Evolutionary conservation across 2,329 filamentous ascomycete species (phyloP).

Genomic region (Diplodia scrobiculata): DNA sequence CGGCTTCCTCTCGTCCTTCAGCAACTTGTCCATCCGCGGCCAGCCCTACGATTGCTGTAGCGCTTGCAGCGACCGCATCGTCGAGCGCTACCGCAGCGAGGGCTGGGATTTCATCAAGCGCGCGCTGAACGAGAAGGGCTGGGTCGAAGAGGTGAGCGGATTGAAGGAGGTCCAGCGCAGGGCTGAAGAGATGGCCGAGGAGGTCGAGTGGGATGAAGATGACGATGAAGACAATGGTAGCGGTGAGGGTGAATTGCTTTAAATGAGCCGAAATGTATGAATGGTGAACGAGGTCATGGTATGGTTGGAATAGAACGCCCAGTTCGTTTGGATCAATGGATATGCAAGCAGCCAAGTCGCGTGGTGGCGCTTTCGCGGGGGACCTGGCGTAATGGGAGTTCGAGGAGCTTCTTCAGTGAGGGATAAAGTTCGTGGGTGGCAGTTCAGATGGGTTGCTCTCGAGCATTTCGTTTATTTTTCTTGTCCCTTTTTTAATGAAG

Average conservation of each 20-base stretch:
- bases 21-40: conserved; percentile 72
- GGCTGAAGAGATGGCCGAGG: conserved; percentile 51
- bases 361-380: not conserved
- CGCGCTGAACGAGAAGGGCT: conserved; percentile 73
- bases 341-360: not conserved
- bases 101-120: conserved; percentile 77
- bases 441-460: not conserved
- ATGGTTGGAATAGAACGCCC: not conserved
- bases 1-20: conserved; percentile 73
- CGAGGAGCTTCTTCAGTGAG: not conserved
- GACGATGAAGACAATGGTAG: conserved; percentile 49
- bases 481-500: not conserved
- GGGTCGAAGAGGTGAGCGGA: conserved; percentile 74
- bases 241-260: conserved; percentile 59
- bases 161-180: conserved; percentile 65
- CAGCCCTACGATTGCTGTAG: conserved; percentile 79
- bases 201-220: conserved; percentile 64
- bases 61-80: conserved; percentile 71
- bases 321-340: not conserved
- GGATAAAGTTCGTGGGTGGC: not conserved
- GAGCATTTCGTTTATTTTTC: not conserved
- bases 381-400: not conserved
- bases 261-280: not conserved
- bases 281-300: not conserved
- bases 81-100: conserved; percentile 66